Conservation (phyloP, 306 rosid genomes). For the Carpinus viminea region DNA sequence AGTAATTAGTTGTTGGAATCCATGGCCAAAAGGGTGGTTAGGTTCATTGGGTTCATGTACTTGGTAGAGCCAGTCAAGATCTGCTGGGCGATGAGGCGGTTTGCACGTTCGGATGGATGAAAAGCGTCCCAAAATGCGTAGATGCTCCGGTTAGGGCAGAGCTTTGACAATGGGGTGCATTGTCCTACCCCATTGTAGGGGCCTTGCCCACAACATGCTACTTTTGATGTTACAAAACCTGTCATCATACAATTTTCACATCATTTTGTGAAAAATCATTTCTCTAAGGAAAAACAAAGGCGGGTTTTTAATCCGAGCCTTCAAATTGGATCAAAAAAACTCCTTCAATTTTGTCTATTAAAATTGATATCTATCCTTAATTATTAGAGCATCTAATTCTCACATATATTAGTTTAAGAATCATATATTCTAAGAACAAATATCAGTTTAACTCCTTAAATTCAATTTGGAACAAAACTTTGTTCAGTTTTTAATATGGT, state of each 20-base stretch:
- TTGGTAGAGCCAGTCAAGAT: constrained; percentile 44
- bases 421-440: too few relatives aligned
- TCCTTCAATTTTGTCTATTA: too few relatives aligned
- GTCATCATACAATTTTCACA: background rate
- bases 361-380: too few relatives aligned
- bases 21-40: constrained; percentile 52
- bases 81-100: constrained; percentile 33
- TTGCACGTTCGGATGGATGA: constrained; percentile 60
- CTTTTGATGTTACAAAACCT: constrained; percentile 61
- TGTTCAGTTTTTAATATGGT: too few relatives aligned
- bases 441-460: too few relatives aligned
- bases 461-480: too few relatives aligned
- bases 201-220: constrained; percentile 78
- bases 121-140: constrained; percentile 61
- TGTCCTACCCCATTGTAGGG: constrained; percentile 59
- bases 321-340: too few relatives aligned
- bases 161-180: constrained; percentile 36
- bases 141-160: constrained; percentile 45
- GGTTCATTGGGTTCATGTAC: constrained; percentile 56
- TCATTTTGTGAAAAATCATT: background rate
- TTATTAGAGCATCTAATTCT: too few relatives aligned
- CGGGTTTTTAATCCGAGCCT: too few relatives aligned
- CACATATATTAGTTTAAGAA: too few relatives aligned
- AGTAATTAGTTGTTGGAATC: constrained; percentile 34
- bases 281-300: too few relatives aligned